phyloP scores from a whole-genome alignment of 1,139 yeast species.

The Protomyces inouyei region DNA sequence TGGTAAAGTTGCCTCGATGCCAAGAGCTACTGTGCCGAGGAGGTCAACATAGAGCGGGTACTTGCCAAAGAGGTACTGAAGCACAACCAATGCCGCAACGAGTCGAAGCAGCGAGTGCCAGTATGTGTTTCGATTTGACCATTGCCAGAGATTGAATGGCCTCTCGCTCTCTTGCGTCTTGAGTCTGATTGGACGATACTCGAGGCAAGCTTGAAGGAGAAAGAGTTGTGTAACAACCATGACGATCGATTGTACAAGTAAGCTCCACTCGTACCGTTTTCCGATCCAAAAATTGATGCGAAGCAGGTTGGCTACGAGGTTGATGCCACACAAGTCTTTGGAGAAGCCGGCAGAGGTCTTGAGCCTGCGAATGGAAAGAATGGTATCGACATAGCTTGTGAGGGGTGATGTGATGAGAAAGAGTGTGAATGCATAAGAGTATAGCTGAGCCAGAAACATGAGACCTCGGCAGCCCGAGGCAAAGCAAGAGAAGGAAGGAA shows the following conservation, averaged over 20 bases:
- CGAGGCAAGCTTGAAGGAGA: slow-evolving; percentile 6
- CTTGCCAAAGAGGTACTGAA: slow-evolving; percentile 48
- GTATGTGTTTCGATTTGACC: slow-evolving; percentile 1
- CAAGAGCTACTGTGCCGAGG: slow-evolving; percentile 66
- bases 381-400: slow-evolving; percentile 78
- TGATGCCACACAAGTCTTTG: slow-evolving; percentile 83
- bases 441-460: neutral
- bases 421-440: slow-evolving; percentile 5
- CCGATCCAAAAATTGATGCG: slow-evolving; percentile 72
- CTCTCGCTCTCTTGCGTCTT: slow-evolving; percentile 49
- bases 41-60: slow-evolving; percentile 48
- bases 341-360: slow-evolving; percentile 73
- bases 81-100: slow-evolving; percentile 41
- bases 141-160: slow-evolving; percentile 75
- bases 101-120: slow-evolving; percentile 50
- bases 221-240: slow-evolving; percentile 66
- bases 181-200: neutral
- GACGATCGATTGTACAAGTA: slow-evolving; percentile 67
- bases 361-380: slow-evolving; percentile 58
- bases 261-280: slow-evolving; percentile 69
- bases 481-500: neutral
- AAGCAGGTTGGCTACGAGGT: slow-evolving; percentile 71
- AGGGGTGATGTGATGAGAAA: slow-evolving; percentile 46
- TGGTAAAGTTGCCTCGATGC: slow-evolving; percentile 75
- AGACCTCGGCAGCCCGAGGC: neutral